Evolutionary conservation across 768 basidiomycete genomes (phyloP), one percentile per base, ranked within the genome.

Genomic region (Dacryopinax primogenitus): DNA sequence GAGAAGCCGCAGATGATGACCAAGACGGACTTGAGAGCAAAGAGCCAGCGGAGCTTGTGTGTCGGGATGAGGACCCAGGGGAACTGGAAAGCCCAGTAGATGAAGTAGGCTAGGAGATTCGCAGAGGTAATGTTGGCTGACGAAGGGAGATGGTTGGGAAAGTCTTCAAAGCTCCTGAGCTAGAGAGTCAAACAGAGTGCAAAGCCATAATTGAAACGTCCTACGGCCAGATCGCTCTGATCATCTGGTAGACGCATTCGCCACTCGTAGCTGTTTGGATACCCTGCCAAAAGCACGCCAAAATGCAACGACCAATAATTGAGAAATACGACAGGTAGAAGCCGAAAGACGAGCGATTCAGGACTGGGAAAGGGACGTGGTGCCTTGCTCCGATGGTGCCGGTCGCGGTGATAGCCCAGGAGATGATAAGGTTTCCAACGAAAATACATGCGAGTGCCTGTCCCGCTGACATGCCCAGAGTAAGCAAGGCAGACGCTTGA

Each of bases 261-360:
- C 47, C 51, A 33, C 66, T 64, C 7, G 69, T 68, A 30, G 33
- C 39, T 7, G 68, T 66, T 62, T 66, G 39, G 6, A 64, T 72
- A 69, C 72, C 73, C 64, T 70, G 74, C 88, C 90, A 92, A 73
- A 91, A 88, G 80, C 90, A 82, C 34, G 87, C 79, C 28, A 92
- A 80, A 21, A 90, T 76, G 45, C 47, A 67, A 15, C 90, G 83
- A 68, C 87, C 89, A 65, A 92, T 73, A 47, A 93, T 87, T 66
- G 83, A 84, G 74, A 92, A 92, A 75, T 90, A 92, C 71, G 88
- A 88, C 70, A 92, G 82, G 84, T 88, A 92, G 76, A 91, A 92
- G 1, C 92, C 91, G 69, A 92, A 89, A 0, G 88, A 91, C 1
- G 90, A 90, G 16, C 91, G 80, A 69, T 86, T 89, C n/a, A 91